Base-by-base conservation (phyloP, 345 rosid genomes). In the Pistacia atlantica region DNA sequence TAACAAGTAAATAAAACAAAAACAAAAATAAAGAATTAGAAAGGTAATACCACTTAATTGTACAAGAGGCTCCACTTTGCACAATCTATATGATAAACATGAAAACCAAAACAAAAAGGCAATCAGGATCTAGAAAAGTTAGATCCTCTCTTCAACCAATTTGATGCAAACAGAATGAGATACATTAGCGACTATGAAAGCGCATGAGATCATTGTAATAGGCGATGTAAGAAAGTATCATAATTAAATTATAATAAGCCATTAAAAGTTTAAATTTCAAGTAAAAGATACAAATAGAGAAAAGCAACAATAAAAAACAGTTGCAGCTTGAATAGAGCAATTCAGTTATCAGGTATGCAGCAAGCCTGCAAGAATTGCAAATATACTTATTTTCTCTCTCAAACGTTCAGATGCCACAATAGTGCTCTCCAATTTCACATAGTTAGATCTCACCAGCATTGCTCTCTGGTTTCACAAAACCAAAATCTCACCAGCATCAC, bases 301-400 rank as follows among this genome's bases (percentile, higher is more conserved):
- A 17, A 0, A 20, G 58, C 22, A 22, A 20, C 28, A 57, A 28
- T 11, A 16, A 6, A 9, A 48, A 73, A 45, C 42, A 49, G 10
- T 60, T 35, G 42, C 4, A 49, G 76, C 67, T 62, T 62, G 59
- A 18, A 51, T 73, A 16, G 51, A 38, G 45, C 72, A 54, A 10
- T 54, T 35, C 45, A 56, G 65, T 14, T 12, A 35, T 65, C 5
- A 12, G n/a, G 37, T 25, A 37, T 33, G 48, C 71, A 54, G 63
- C 25, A 74, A 55, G 62, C 22, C 69, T 33, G 25, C 52, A 55
- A 46, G 2, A 56, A 66, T n/a, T 28, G 71, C 45, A 0, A 55
- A 13, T 37, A 11, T 37, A 63, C 25, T 52, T 55, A 18, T 37
- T 75, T 65, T 54, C 1, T n/a, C 48, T 55, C 54, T 54, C 37